Base-by-base conservation (phyloP, 2,329 filamentous ascomycete genomes). In the Diaporthe eres region DNA sequence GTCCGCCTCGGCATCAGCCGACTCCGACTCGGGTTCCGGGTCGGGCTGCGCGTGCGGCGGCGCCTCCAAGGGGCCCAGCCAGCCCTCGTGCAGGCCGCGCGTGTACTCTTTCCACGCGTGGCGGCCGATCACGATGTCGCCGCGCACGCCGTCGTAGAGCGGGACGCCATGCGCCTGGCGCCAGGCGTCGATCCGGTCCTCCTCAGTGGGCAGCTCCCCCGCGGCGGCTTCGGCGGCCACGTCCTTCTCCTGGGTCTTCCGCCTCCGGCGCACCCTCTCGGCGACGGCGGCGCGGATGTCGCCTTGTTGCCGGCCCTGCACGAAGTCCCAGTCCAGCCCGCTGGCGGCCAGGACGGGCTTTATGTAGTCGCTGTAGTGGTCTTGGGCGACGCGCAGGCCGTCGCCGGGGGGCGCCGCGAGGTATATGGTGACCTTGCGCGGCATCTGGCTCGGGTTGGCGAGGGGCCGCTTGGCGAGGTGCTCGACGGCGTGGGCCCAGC, bases 21-120 rank as follows among this genome's bases (percentile, higher is more conserved):
- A 77, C 17, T 63, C 80, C 2, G 80, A 77, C n/a, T 63, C 80
- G 6, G 80, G 77, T 8, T 79, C 78, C 9, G 81, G 80, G 42
- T 81, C 78, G 12, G 75, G 75, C 57, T 75, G 80, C 70, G 77
- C 82, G 72, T 85, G 82, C 39, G 82, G 80, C 2, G 94, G 93
- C 74, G 91, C 85, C 76, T 93, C 91, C 58, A 98, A 86, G 10
- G 97, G 95, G 0, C 97, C 96, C 34, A 99, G 86, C 96, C 97
- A 99, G 74, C 97, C 97, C 85, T 99, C 97, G 83, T 99, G 97
- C 79, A 98, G 82, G 61, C 97, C 97, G 75, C 96, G 90, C 34
- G 98, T 87, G 83, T 98, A 99, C 85, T 99, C 97, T 86, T 98
- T 99, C 97, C 97, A 99, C 13, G 96, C 93, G 82, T 98, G 94